Conservation (phyloP, 768 basidiomycete genomes). For the Rubroboletus satanas region DNA sequence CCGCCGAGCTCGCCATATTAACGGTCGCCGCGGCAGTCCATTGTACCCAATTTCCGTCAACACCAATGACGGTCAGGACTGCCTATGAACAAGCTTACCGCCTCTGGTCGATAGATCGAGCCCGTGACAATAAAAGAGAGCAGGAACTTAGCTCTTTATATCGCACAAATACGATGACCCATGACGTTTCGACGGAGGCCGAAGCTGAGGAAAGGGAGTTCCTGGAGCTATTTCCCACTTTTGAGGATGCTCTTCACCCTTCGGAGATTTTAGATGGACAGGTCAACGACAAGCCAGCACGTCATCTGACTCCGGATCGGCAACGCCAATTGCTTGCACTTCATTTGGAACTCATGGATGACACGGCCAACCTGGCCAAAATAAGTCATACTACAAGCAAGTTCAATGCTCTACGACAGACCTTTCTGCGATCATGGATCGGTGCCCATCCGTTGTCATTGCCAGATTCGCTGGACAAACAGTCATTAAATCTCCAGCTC, state of each 20-base stretch:
- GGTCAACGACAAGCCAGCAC: constrained; percentile 9
- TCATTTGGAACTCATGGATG: constrained; percentile 44
- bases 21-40: constrained; percentile 38
- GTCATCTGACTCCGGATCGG: constrained; percentile 28
- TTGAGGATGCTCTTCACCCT: constrained; percentile 52
- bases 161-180: constrained; percentile 52
- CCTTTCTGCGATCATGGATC: constrained; percentile 34
- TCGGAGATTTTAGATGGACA: neutral
- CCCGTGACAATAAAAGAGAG: constrained; percentile 60
- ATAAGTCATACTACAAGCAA: neutral
- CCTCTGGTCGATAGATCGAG: constrained; percentile 83
- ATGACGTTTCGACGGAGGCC: constrained; percentile 58
- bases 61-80: constrained; percentile 35
- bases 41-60: constrained; percentile 18
- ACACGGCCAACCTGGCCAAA: neutral
- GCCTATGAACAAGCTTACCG: constrained; percentile 67
- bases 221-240: constrained; percentile 79
- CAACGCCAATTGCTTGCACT: constrained; percentile 41
- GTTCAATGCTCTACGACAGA: constrained; percentile 35
- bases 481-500: constrained; percentile 51
- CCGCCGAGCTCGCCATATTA: constrained; percentile 37
- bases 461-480: constrained; percentile 45
- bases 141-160: constrained; percentile 73
- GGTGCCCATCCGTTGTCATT: constrained; percentile 29
- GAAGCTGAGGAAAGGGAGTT: constrained; percentile 85